A percentile compares a stretch with the other conserved stretches of the same genome.
These are phyloP conservation scores for Fusarium sterilihyphosum DNA, from an alignment of 2,329 filamentous ascomycete species.

Conservation along the genomic window DNA sequence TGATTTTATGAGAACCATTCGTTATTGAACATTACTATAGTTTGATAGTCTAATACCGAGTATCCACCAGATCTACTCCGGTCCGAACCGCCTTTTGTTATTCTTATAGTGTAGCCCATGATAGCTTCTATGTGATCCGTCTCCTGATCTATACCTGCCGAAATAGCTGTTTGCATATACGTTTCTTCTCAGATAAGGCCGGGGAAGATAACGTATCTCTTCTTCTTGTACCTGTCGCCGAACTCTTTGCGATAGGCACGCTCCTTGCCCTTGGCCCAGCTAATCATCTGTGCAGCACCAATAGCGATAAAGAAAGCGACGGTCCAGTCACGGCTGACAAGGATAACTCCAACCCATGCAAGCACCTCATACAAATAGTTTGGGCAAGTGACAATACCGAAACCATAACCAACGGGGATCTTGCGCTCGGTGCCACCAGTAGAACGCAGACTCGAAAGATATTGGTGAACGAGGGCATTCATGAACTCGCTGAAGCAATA, in stretches of 20 bases:
- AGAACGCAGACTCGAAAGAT: constrained; percentile 80
- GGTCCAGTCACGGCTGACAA: constrained; percentile 82
- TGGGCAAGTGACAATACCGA: constrained; percentile 88
- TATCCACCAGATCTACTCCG: constrained; percentile 7
- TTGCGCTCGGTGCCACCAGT: constrained; percentile 85
- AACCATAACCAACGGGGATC: constrained; percentile 87
- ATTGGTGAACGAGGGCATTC: constrained; percentile 83
- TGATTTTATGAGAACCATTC: background rate
- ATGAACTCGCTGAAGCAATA: constrained; percentile 81
- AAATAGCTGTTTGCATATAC: background rate
- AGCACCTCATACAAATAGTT: constrained; percentile 96
- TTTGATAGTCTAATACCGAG: background rate
- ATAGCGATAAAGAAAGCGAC: constrained; percentile 80
- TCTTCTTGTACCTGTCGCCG: constrained; percentile 93
- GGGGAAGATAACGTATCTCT: constrained; percentile 85
- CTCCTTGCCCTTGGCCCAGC: constrained; percentile 94
- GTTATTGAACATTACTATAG: background rate
- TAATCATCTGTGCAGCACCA: constrained; percentile 81
- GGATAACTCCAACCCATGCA: constrained; percentile 84
- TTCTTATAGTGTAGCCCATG: background rate
- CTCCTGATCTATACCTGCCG: background rate
- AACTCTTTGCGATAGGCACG: constrained; percentile 89
- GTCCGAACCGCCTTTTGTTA: constrained; percentile 1
- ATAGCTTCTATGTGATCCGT: background rate
- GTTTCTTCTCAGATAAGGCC: constrained; percentile 69